These are phyloP conservation scores for Canariomyces notabilis DNA, from an alignment of 2,329 filamentous ascomycete species.

Conservation along the genomic window DNA sequence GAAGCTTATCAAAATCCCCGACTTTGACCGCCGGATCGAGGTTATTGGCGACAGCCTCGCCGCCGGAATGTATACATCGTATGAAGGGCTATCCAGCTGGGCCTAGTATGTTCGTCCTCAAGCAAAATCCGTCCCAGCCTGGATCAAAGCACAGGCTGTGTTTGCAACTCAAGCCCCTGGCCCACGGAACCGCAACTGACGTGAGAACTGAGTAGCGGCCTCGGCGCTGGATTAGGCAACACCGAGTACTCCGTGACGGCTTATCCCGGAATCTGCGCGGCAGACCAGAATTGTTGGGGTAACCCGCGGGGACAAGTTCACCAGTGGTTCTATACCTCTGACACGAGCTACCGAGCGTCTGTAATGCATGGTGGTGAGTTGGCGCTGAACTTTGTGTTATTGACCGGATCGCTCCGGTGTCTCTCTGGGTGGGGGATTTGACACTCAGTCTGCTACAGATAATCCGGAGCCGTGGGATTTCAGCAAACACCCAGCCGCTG, in stretches of 20 bases:
- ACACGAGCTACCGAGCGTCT: slow-evolving; percentile 44
- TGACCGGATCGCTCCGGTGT: not conserved
- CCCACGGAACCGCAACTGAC: too few relatives aligned
- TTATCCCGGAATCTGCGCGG: slow-evolving; percentile 54
- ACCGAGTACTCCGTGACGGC: slow-evolving; percentile 55
- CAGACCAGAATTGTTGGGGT: slow-evolving; percentile 52
- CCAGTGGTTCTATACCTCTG: slow-evolving; percentile 54
- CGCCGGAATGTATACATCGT: slow-evolving; percentile 52
- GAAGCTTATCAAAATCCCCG: slow-evolving; percentile 39
- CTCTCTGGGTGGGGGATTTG: not conserved
- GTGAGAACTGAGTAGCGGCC: slow-evolving; percentile 29
- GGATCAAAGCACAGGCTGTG: not conserved
- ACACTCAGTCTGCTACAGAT: too few relatives aligned
- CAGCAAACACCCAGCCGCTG: slow-evolving; percentile 36
- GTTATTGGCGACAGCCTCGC: slow-evolving; percentile 47
- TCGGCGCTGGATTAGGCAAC: slow-evolving; percentile 52
- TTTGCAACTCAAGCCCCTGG: too few relatives aligned
- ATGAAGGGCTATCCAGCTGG: slow-evolving; percentile 53
- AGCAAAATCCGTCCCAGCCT: not conserved
- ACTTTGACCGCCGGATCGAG: slow-evolving; percentile 35
- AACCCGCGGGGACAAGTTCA: slow-evolving; percentile 45
- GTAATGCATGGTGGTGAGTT: slow-evolving; percentile 40
- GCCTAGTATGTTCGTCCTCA: slow-evolving; percentile 35
- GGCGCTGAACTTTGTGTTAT: not conserved
- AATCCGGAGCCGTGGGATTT: slow-evolving; percentile 44